phyloP scores from a whole-genome alignment of 208 protist genomes.

The Leptomonas pyrrhocoris region DNA sequence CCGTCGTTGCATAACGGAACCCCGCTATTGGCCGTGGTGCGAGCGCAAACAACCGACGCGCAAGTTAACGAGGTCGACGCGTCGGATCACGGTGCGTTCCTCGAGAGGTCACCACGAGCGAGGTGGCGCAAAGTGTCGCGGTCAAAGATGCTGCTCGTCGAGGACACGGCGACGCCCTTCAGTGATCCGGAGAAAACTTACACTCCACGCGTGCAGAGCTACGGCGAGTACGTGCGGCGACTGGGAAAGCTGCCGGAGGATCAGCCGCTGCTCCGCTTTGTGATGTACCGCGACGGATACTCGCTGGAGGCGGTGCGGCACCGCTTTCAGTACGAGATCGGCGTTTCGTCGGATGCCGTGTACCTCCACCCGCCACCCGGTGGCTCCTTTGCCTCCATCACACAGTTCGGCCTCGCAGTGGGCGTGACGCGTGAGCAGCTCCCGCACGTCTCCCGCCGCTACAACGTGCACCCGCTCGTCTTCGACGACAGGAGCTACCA shows the following conservation, averaged over 20 bases:
- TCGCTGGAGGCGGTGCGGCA: slow-evolving; percentile 52
- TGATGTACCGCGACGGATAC: slow-evolving; percentile 74
- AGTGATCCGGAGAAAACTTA: slow-evolving; percentile 68
- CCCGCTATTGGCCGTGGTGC: slow-evolving; percentile 50
- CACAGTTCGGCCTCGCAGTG: slow-evolving; percentile 68
- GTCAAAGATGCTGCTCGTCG: slow-evolving; percentile 61
- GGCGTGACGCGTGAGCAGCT: slow-evolving; percentile 83
- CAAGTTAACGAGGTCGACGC: slow-evolving; percentile 76
- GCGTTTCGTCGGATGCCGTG: slow-evolving; percentile 52
- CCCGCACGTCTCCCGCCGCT: slow-evolving; percentile 74
- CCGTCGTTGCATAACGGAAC: background rate
- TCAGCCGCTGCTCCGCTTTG: slow-evolving; percentile 66
- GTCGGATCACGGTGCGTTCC: slow-evolving; percentile 37
- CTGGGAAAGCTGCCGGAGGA: slow-evolving; percentile 58
- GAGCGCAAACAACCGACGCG: slow-evolving; percentile 67
- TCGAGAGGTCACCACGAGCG: slow-evolving; percentile 55
- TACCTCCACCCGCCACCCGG: slow-evolving; percentile 45
- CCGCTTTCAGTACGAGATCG: slow-evolving; percentile 75
- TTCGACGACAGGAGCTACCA: slow-evolving; percentile 70
- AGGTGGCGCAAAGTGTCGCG: slow-evolving; percentile 84
- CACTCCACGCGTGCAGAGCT: slow-evolving; percentile 60
- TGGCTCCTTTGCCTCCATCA: slow-evolving; percentile 68
- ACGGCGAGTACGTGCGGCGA: slow-evolving; percentile 76
- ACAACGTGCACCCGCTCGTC: slow-evolving; percentile 80
- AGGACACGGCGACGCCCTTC: slow-evolving; percentile 68